These are phyloP conservation scores for Peterozyma xylosa DNA, from an alignment of 805 yeast species.

Conservation along the genomic window DNA sequence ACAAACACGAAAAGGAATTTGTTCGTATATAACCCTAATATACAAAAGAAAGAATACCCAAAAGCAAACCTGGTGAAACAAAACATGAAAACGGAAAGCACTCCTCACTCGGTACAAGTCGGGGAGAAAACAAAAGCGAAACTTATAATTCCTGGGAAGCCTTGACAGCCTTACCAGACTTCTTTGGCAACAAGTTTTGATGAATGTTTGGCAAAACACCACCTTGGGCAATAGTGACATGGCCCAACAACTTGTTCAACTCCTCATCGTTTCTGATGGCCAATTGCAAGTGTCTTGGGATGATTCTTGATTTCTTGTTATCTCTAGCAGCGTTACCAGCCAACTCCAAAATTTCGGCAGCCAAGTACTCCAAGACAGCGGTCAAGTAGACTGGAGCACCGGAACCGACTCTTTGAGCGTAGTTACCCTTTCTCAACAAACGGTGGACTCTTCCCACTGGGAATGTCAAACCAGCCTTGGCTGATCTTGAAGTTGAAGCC, in stretches of 20 bases:
- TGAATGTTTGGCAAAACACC: slow-evolving; percentile 98
- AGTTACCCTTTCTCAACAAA: slow-evolving; percentile 92
- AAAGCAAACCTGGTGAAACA: too few relatives aligned
- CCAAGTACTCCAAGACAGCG: slow-evolving; percentile 92
- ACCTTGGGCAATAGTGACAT: slow-evolving; percentile 97
- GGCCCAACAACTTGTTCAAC: slow-evolving; percentile 84
- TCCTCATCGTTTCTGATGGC: slow-evolving; percentile 99
- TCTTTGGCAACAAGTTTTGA: slow-evolving; percentile 75
- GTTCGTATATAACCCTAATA: too few relatives aligned
- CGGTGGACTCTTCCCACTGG: slow-evolving; percentile 99
- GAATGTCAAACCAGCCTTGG: slow-evolving; percentile 98
- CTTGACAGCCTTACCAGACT: slow-evolving; percentile 39
- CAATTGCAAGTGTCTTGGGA: slow-evolving; percentile 96
- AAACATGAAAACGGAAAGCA: too few relatives aligned
- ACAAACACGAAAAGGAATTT: too few relatives aligned
- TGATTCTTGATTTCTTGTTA: slow-evolving; percentile 96
- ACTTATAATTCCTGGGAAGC: slow-evolving; percentile 53
- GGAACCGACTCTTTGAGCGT: slow-evolving; percentile 98
- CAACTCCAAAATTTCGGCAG: slow-evolving; percentile 96
- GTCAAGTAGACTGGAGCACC: slow-evolving; percentile 99
- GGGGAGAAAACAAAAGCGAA: too few relatives aligned
- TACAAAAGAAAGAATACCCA: too few relatives aligned
- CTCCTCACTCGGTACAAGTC: too few relatives aligned
- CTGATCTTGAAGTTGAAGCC: slow-evolving; percentile 96
- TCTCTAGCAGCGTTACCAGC: slow-evolving; percentile 99